Evolutionary conservation across 371 early-diverging fungal species (phyloP).

Genomic region (Rhizomucor pusillus): DNA sequence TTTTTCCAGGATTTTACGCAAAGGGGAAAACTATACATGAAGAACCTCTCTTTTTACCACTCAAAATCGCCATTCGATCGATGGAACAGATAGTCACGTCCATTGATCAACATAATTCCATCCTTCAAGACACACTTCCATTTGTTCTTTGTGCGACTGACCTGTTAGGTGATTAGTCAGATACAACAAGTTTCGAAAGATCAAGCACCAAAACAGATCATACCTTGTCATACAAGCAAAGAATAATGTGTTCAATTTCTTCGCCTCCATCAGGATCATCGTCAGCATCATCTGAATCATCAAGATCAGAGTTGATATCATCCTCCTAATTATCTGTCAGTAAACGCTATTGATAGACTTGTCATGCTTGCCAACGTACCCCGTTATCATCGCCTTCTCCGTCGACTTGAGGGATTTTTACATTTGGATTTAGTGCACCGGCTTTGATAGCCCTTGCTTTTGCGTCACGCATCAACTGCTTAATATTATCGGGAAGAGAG

Average conservation of each 20-base stretch:
- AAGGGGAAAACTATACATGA: background rate
- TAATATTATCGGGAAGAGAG: constrained; percentile 34
- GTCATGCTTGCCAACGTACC: background rate
- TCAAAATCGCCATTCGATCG: constrained; percentile 94
- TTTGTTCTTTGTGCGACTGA: constrained; percentile 93
- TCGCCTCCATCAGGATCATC: constrained; percentile 75
- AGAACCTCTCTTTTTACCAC: constrained; percentile 60
- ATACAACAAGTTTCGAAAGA: background rate
- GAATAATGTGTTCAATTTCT: constrained; percentile 81
- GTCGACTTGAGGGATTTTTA: constrained; percentile 50
- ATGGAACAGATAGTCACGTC: constrained; percentile 91
- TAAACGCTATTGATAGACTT: background rate
- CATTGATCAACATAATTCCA: constrained; percentile 93
- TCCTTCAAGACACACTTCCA: constrained; percentile 97
- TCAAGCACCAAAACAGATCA: background rate
- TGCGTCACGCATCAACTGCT: constrained; percentile 38
- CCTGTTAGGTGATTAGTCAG: constrained; percentile 26
- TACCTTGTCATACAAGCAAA: constrained; percentile 96
- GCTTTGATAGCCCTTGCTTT: constrained; percentile 31
- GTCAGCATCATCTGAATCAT: constrained; percentile 74
- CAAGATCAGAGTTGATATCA: constrained; percentile 83
- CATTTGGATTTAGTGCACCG: constrained; percentile 22
- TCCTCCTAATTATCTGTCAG: constrained; percentile 51
- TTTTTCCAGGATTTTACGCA: background rate
- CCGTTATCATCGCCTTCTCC: constrained; percentile 46